A percentile compares a stretch with the other conserved stretches of the same genome.
Evolutionary conservation across 164 flowering plant genomes (phyloP).

Genomic region (Akebia trifoliata): DNA sequence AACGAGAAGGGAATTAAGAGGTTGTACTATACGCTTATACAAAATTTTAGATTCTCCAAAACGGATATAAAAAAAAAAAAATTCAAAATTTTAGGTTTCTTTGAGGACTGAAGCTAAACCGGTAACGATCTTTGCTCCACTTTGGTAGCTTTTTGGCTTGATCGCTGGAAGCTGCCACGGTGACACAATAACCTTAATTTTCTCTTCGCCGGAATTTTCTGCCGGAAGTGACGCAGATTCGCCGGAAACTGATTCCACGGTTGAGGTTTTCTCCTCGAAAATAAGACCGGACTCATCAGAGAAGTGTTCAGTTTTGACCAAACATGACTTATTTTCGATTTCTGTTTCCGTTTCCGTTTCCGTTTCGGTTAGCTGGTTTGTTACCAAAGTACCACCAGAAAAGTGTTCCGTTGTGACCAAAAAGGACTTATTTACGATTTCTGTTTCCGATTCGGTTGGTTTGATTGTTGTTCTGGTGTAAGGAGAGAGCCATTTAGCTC

Average conservation of each 20-base stretch:
- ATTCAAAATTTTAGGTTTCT: conserved; percentile 32
- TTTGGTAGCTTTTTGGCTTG: conserved; percentile 30
- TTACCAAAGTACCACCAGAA: too few relatives aligned
- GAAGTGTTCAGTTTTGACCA: conserved; percentile 10
- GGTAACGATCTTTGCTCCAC: conserved; percentile 43
- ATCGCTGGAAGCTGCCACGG: conserved; percentile 50
- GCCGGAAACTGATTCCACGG: conserved; percentile 1
- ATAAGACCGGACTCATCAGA: conserved; percentile 22
- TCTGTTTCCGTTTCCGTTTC: not conserved
- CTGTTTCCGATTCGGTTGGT: not conserved
- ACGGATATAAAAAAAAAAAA: conserved; percentile 9
- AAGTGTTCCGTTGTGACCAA: not conserved
- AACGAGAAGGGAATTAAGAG: conserved; percentile 29
- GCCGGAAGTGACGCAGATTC: conserved; percentile 16
- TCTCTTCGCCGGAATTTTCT: conserved; percentile 24
- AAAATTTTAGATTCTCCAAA: conserved; percentile 11
- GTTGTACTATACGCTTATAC: not conserved
- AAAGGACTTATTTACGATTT: not conserved
- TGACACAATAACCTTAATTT: conserved; percentile 18
- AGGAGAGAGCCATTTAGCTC: conserved; percentile 77
- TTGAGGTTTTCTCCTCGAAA: conserved; percentile 10
- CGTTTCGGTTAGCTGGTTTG: conserved; percentile 8
- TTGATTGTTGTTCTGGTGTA: conserved; percentile 23
- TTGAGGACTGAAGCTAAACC: conserved; percentile 66
- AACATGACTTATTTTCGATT: not conserved